These are phyloP conservation scores for Coemansia umbellata DNA, from an alignment of 192 early-diverging fungal species.

Conservation along the genomic window DNA sequence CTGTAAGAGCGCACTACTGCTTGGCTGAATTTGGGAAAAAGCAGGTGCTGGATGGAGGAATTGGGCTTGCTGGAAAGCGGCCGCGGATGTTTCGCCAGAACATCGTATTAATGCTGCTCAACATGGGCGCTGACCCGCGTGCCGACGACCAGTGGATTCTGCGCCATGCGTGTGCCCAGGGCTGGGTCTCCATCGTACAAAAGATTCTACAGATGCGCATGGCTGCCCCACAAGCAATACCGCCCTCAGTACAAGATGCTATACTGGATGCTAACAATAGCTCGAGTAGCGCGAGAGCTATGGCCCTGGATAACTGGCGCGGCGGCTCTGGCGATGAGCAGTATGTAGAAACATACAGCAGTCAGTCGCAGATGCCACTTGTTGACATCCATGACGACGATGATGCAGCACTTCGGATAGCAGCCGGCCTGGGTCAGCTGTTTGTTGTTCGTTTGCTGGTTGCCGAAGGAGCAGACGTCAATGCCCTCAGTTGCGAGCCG, in stretches of 20 bases:
- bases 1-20: conserved; percentile 40
- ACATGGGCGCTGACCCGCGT: conserved; percentile 44
- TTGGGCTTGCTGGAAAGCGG: conserved; percentile 31
- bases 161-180: conserved; percentile 34
- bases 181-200: conserved; percentile 30
- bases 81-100: conserved; percentile 33
- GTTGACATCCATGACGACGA: conserved; percentile 29
- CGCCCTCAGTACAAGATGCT: too few relatives aligned
- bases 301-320: conserved; percentile 28
- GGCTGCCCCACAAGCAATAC: neutral
- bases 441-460: conserved; percentile 18
- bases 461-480: conserved; percentile 21
- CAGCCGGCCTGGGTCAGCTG: conserved; percentile 24
- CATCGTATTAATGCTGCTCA: conserved; percentile 41
- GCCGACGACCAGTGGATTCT: conserved; percentile 49
- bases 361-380: neutral
- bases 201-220: conserved; percentile 17
- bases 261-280: neutral
- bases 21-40: conserved; percentile 39
- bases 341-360: neutral
- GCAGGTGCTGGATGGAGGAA: conserved; percentile 27
- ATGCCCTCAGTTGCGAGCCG: conserved; percentile 21
- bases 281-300: neutral
- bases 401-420: conserved; percentile 33
- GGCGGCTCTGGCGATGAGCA: conserved; percentile 2